These are phyloP conservation scores for Croton laevigatus DNA, from an alignment of 441 rosid genomes.

Conservation along the genomic window DNA sequence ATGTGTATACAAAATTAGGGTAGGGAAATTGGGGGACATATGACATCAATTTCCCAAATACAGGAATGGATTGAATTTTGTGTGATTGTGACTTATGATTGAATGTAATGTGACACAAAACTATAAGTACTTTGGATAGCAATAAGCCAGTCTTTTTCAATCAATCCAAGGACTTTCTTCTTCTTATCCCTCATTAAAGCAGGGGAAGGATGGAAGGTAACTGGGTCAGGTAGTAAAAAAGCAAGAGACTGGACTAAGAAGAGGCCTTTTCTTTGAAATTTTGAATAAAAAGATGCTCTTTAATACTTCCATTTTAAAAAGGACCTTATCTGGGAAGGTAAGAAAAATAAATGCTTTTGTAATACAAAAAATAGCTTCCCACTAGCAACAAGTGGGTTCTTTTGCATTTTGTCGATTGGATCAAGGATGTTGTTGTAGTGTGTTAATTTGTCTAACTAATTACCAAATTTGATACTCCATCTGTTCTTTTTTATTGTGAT, in stretches of 20 bases:
- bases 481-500: too few species aligned
- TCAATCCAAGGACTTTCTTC: slow-evolving; percentile 20
- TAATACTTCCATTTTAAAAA: slow-evolving; percentile 9
- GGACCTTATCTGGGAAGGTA: slow-evolving; percentile 10
- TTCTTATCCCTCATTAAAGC: slow-evolving; percentile 30
- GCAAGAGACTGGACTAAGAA: not conserved
- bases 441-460: too few species aligned
- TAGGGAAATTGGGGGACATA: slow-evolving; percentile 14
- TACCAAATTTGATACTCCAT: too few species aligned
- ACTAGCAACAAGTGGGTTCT: slow-evolving; percentile 15
- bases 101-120: slow-evolving; percentile 16
- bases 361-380: slow-evolving; percentile 11
- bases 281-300: not conserved
- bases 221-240: too few species aligned
- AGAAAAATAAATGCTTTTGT: slow-evolving; percentile 13
- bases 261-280: not conserved
- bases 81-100: slow-evolving; percentile 1
- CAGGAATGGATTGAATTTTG: not conserved
- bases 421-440: too few species aligned
- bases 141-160: slow-evolving; percentile 7
- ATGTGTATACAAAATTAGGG: not conserved
- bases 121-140: slow-evolving; percentile 19
- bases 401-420: not conserved
- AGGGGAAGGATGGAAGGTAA: not conserved
- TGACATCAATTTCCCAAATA: slow-evolving; percentile 4